phyloP scores from a whole-genome alignment of 1,284 basidiomycete genomes.

The Rugosomyces carneus region DNA sequence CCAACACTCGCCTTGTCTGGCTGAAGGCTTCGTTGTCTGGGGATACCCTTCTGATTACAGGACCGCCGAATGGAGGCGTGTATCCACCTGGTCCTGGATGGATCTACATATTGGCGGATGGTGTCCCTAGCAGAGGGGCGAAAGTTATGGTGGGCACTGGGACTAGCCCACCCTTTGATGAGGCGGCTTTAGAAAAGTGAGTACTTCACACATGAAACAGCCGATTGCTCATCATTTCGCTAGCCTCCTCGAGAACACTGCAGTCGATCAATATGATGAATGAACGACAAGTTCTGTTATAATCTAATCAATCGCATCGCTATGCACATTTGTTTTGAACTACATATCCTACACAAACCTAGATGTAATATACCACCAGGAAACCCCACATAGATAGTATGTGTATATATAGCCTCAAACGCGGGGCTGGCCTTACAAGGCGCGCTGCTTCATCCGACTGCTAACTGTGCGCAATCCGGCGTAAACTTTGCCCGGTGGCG shows the following conservation, averaged over 20 bases:
- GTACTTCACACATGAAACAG: conserved; percentile 17
- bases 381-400: conserved; percentile 4
- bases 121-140: conserved; percentile 33
- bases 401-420: not conserved
- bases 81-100: conserved; percentile 47
- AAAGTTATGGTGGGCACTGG: conserved; percentile 41
- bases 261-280: conserved; percentile 43
- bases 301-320: too few relatives aligned
- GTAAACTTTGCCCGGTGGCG: conserved; percentile 96
- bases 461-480: conserved; percentile 87
- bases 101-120: conserved; percentile 40
- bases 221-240: not conserved
- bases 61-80: conserved; percentile 38
- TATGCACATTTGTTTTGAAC: too few relatives aligned
- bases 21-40: conserved; percentile 32
- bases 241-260: conserved; percentile 37
- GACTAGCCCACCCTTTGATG: conserved; percentile 19
- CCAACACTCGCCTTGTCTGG: conserved; percentile 40
- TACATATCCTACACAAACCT: too few relatives aligned
- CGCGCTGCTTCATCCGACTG: conserved; percentile 89
- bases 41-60: conserved; percentile 33
- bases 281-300: not conserved
- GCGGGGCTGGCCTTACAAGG: conserved; percentile 36
- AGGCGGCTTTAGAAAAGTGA: conserved; percentile 55
- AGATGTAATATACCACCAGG: too few relatives aligned